Evolutionary conservation across 2,329 filamentous ascomycete species (phyloP).

Genomic region (Cladosporium sp.): DNA sequence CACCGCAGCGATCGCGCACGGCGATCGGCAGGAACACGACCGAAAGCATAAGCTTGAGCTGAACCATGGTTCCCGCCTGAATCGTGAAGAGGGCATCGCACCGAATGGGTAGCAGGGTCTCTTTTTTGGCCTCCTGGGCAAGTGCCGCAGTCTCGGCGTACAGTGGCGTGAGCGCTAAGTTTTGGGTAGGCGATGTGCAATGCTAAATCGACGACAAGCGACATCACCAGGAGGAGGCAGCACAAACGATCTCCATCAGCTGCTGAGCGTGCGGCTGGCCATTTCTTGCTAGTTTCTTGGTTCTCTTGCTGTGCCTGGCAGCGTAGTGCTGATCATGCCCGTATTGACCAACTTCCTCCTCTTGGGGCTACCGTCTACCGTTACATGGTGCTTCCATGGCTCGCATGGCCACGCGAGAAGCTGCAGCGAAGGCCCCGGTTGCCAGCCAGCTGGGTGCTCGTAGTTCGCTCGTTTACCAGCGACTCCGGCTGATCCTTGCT

Average conservation of each 20-base stretch:
- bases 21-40: slow-evolving; percentile 1
- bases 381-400: slow-evolving; percentile 6
- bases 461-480: background rate
- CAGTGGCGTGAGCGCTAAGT: background rate
- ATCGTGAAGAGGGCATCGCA: background rate
- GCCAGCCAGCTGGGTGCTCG: background rate
- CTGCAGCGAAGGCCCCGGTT: background rate
- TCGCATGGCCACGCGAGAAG: slow-evolving; percentile 16
- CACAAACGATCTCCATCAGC: background rate
- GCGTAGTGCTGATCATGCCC: slow-evolving; percentile 1
- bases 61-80: slow-evolving; percentile 3
- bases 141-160: background rate
- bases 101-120: background rate
- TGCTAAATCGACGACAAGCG: slow-evolving; percentile 9
- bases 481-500: slow-evolving; percentile 10
- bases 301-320: background rate
- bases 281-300: background rate
- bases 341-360: background rate
- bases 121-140: background rate
- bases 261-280: background rate
- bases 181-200: slow-evolving; percentile 2
- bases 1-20: background rate
- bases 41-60: background rate
- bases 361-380: background rate
- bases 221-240: background rate